These are phyloP conservation scores for Leccinum ochraceum DNA, from an alignment of 768 basidiomycete genomes.

Conservation along the genomic window DNA sequence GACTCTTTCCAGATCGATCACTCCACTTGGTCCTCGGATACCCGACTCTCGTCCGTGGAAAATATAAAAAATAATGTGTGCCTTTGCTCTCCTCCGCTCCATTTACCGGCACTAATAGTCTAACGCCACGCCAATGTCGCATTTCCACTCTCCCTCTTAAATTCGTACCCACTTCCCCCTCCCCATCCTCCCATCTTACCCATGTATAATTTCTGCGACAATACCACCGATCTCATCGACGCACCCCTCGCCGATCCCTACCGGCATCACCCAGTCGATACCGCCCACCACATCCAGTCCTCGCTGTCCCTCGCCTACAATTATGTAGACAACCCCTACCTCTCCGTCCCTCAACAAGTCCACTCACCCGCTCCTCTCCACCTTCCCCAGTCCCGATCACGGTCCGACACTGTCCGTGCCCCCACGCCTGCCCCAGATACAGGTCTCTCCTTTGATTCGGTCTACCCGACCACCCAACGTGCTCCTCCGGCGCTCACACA, in stretches of 20 bases:
- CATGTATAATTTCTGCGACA: conserved; percentile 2
- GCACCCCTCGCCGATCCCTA: conserved; percentile 4
- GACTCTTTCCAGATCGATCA: background rate
- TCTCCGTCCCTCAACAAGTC: background rate
- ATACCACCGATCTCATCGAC: conserved; percentile 16
- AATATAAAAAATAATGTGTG: background rate
- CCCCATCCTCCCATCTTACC: conserved; percentile 9
- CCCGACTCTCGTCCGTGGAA: conserved; percentile 6
- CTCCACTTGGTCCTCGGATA: conserved; percentile 26
- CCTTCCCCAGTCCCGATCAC: background rate
- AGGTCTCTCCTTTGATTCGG: conserved; percentile 6
- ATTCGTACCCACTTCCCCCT: background rate
- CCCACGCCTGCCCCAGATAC: conserved; percentile 9
- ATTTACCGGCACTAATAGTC: background rate
- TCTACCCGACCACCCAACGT: conserved; percentile 13
- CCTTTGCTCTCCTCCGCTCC: background rate
- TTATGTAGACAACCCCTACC: conserved; percentile 17
- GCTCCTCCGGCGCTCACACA: background rate
- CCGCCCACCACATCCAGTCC: background rate
- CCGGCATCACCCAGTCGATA: background rate
- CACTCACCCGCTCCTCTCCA: conserved; percentile 3
- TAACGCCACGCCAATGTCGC: conserved; percentile 2
- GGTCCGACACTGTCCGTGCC: conserved; percentile 5
- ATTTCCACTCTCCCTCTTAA: conserved; percentile 9
- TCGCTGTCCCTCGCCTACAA: conserved; percentile 13